Evolutionary conservation across 306 rosid species (phyloP).

Genomic region (Pueraria montana): DNA sequence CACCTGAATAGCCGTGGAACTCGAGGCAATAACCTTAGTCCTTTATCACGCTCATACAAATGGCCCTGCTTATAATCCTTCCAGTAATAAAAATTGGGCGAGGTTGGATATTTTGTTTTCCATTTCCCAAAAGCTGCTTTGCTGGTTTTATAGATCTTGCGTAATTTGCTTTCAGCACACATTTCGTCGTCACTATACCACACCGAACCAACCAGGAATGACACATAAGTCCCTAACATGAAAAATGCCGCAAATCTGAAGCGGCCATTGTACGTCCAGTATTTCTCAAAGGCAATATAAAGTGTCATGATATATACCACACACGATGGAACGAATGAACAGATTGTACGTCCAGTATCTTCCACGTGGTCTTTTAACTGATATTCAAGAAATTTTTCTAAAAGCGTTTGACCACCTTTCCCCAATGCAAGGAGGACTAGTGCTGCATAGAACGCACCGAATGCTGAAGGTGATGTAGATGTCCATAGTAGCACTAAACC

Average conservation of each 20-base stretch:
- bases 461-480: neutral
- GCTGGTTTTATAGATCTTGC: no score
- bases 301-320: neutral
- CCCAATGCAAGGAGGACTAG: neutral
- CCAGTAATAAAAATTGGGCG: neutral
- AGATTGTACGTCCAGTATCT: neutral
- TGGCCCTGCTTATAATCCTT: neutral
- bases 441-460: neutral
- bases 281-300: no score
- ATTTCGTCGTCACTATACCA: neutral
- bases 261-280: accelerated
- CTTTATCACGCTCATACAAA: neutral
- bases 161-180: no score
- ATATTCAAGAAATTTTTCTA: neutral
- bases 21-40: neutral
- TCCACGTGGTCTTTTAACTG: neutral
- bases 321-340: neutral
- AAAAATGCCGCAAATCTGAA: neutral
- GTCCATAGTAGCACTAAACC: no score
- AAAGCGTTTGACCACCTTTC: neutral
- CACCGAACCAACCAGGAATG: neutral
- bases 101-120: neutral
- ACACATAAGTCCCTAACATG: no score
- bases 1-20: neutral
- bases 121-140: no score